Conservation (phyloP, 2,329 filamentous ascomycete species). For the Periconia sp. region DNA sequence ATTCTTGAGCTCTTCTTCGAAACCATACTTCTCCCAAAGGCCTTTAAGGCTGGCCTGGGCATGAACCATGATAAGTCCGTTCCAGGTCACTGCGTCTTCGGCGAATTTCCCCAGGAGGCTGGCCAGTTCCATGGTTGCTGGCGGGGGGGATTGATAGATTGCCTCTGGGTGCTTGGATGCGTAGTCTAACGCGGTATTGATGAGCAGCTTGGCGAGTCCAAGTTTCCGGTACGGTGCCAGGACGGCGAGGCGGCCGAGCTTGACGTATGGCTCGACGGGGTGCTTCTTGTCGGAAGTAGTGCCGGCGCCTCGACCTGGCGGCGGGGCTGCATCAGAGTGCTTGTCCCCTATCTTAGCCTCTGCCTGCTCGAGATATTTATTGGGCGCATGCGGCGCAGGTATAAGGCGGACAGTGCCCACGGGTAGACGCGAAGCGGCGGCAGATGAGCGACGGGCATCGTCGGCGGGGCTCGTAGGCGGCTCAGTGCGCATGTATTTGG, state of each 20-base stretch:
- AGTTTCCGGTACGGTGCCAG: slow-evolving; percentile 68
- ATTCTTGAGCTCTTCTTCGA: slow-evolving; percentile 76
- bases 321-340: slow-evolving; percentile 38
- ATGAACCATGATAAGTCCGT: slow-evolving; percentile 78
- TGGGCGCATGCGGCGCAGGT: slow-evolving; percentile 78
- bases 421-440: slow-evolving; percentile 56
- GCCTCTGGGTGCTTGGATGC: slow-evolving; percentile 63
- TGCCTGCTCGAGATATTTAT: slow-evolving; percentile 50
- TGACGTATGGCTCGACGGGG: slow-evolving; percentile 76
- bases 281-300: slow-evolving; percentile 55
- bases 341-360: slow-evolving; percentile 23
- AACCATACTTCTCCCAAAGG: slow-evolving; percentile 76
- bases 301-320: slow-evolving; percentile 15
- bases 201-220: slow-evolving; percentile 69
- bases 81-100: slow-evolving; percentile 63
- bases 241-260: slow-evolving; percentile 79
- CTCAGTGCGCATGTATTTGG: slow-evolving; percentile 48
- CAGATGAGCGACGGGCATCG: slow-evolving; percentile 41
- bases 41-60: slow-evolving; percentile 71
- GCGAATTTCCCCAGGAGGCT: slow-evolving; percentile 51
- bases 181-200: slow-evolving; percentile 73
- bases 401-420: slow-evolving; percentile 81
- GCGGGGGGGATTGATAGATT: slow-evolving; percentile 47
- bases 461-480: slow-evolving; percentile 47
- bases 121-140: slow-evolving; percentile 50